phyloP scores from a whole-genome alignment of 139 green algal genomes.

The Coelastrella sp. region DNA sequence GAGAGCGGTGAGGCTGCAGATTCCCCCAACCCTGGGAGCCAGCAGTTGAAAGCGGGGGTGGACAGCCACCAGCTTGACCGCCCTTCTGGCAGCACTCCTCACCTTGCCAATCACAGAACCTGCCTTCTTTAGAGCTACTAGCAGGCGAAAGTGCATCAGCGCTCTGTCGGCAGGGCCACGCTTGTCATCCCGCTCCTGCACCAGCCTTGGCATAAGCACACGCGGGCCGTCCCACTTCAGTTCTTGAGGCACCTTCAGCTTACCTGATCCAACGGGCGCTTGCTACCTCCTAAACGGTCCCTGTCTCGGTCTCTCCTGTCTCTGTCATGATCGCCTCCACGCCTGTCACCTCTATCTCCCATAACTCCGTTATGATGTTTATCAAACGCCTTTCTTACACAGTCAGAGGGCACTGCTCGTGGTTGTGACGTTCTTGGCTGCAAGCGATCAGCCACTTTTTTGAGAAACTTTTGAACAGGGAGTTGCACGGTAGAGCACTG shows the following conservation, averaged over 20 bases:
- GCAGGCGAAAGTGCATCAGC: slow-evolving; percentile 37
- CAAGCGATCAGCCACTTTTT: too few relatives aligned
- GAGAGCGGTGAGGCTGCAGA: neutral
- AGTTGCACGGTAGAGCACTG: too few relatives aligned
- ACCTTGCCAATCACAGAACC: slow-evolving; percentile 48
- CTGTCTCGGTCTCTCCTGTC: neutral
- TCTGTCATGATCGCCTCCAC: neutral
- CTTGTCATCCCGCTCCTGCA: neutral
- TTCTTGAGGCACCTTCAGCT: neutral
- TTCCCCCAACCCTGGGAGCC: neutral
- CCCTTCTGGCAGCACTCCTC: neutral
- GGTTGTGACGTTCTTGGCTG: too few relatives aligned
- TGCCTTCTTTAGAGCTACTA: slow-evolving; percentile 40
- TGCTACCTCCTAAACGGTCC: neutral
- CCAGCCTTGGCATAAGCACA: neutral
- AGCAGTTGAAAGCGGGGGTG: neutral
- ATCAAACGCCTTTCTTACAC: too few relatives aligned
- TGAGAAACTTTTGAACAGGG: too few relatives aligned
- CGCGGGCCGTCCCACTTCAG: neutral
- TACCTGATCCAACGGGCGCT: neutral
- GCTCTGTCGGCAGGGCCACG: neutral
- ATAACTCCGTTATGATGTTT: neutral
- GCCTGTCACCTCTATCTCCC: neutral
- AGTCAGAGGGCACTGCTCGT: too few relatives aligned
- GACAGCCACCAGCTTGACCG: neutral